Evolutionary conservation across 2,329 filamentous ascomycete species (phyloP), one percentile per base, ranked within the genome.

Genomic region (Colletotrichum godetiae): DNA sequence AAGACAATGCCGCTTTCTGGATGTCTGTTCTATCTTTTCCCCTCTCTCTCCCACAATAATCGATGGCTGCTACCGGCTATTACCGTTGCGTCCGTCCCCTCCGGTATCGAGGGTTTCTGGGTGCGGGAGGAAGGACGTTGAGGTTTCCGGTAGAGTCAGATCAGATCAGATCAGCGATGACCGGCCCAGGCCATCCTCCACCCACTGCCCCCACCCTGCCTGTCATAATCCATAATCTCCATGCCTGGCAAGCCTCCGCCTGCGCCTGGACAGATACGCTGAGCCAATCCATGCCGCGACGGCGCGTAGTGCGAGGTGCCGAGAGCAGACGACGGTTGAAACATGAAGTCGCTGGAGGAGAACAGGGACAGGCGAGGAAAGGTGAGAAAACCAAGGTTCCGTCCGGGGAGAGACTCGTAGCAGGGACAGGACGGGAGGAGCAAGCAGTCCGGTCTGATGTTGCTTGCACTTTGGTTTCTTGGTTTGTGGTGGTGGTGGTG

Each of bases 61-160:
- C 42, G 42, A 49, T 33, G 24, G n/a, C 33, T 57, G 66, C 66
- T 69, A 42, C 69, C 66, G 67, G 27, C 62, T 19, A 7, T 15
- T 49, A 49, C 67, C 57, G 70, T 59, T 73, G 55, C 67, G 60
- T 59, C 55, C 59, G 42, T 49, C 52, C 22, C 64, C 37, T 35
- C 67, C 63, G n/a, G 58, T 35, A 19, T 58, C 42, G 13, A 46
- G 57, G 42, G 37, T 31, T 33, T 33, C 55, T 72, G 60, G 46
- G 46, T 70, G 60, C 67, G 67, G 60, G 27, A 31, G 35, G 19
- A 24, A 64, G 67, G 56, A 70, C 70, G 70, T 73, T 70, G 70
- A 70, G 67, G 46, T 65, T 73, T 72, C 67, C 61, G 42, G 67
- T 60, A 65, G 67, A 70, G 33, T 64, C 60, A 73, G 56, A 49